phyloP scores from a whole-genome alignment of 305 asterid genomes.

The Solanum aculeatissimum region DNA sequence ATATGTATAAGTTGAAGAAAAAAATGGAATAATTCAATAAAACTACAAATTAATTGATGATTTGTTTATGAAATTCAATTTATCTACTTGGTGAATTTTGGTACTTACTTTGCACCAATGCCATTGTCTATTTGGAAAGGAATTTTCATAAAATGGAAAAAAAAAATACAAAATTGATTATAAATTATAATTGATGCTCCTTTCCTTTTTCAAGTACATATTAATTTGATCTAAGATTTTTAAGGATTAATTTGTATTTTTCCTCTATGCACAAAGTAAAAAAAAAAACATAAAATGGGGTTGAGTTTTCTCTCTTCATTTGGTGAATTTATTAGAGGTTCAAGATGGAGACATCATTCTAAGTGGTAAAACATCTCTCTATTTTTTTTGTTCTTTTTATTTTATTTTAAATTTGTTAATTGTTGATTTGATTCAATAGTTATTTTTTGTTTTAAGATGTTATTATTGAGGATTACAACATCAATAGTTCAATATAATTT shows the following conservation, averaged over 20 bases:
- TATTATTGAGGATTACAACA: background rate
- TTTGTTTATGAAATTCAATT: background rate
- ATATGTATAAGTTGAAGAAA: background rate
- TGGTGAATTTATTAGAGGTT: conserved; percentile 6
- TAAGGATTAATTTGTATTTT: background rate
- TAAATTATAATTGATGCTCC: background rate
- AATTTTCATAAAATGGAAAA: background rate
- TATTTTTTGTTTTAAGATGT: background rate
- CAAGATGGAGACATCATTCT: conserved; percentile 20
- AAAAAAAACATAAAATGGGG: background rate
- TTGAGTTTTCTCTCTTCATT: background rate
- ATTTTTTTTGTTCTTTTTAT: background rate
- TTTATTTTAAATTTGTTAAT: fast-evolving
- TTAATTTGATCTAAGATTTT: background rate
- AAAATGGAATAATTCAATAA: background rate
- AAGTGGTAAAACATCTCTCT: conserved; percentile 12
- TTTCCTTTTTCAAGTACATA: background rate
- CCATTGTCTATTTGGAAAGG: background rate
- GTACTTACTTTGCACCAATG: background rate
- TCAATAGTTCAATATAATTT: too few relatives aligned
- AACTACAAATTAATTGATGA: background rate
- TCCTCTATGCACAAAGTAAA: background rate
- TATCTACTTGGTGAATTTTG: background rate
- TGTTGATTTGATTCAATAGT: background rate
- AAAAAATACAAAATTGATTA: background rate